Conservation (phyloP, 805 yeast genomes). For the Lipomyces kockii region DNA sequence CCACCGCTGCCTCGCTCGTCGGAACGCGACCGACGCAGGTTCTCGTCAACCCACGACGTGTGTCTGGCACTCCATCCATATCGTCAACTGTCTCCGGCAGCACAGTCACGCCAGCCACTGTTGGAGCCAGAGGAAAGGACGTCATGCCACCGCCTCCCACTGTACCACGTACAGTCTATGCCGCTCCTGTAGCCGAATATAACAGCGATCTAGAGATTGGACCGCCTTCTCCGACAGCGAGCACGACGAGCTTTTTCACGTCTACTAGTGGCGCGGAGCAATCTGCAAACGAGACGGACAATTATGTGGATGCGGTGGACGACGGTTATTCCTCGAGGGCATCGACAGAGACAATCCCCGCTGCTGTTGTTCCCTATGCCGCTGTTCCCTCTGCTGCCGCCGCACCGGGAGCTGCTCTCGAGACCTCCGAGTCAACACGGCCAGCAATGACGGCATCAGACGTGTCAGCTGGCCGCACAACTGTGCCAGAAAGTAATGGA, state of each 20-base stretch:
- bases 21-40: conserved; percentile 27
- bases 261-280: conserved; percentile 11
- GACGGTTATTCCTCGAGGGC: conserved; percentile 15
- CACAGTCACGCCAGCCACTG: conserved; percentile 15
- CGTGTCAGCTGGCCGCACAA: not conserved
- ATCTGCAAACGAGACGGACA: conserved; percentile 16
- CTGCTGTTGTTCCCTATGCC: conserved; percentile 7
- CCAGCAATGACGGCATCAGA: not conserved
- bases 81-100: conserved; percentile 13
- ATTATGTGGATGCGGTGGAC: conserved; percentile 16
- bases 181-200: not conserved
- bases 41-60: conserved; percentile 29
- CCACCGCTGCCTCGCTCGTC: conserved; percentile 26
- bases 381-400: conserved; percentile 2
- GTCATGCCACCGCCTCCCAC: conserved; percentile 24
- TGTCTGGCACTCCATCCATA: conserved; percentile 29
- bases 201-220: not conserved
- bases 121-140: not conserved
- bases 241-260: conserved; percentile 30
- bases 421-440: not conserved
- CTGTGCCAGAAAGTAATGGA: not conserved
- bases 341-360: conserved; percentile 23
- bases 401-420: not conserved
- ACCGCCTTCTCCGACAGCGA: conserved; percentile 31
- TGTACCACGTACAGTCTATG: conserved; percentile 8